These are phyloP conservation scores for Diutina rugosa DNA, from an alignment of 1,139 yeast genomes.

Conservation along the genomic window DNA sequence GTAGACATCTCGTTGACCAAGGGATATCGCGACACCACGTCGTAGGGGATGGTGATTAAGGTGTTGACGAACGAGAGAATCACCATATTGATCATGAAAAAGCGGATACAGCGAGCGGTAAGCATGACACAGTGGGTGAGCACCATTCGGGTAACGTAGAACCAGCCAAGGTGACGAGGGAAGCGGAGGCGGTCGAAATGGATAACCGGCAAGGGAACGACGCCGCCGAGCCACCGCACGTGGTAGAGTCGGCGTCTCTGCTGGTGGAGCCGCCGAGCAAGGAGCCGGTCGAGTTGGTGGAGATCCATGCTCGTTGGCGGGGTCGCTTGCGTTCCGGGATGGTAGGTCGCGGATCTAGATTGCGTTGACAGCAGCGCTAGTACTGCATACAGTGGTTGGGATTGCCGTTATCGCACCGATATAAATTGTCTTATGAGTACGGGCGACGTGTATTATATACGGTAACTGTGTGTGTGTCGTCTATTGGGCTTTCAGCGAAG, in stretches of 20 bases:
- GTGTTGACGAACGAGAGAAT: slow-evolving; percentile 10
- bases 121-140: background rate
- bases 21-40: background rate
- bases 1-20: background rate
- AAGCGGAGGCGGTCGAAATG: slow-evolving; percentile 15
- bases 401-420: too few relatives aligned
- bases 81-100: slow-evolving; percentile 7
- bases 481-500: too few relatives aligned
- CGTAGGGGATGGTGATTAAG: slow-evolving; percentile 11
- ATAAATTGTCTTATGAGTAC: too few relatives aligned
- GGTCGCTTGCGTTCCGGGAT: background rate
- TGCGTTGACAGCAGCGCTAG: background rate
- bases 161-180: slow-evolving; percentile 6
- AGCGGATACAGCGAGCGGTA: slow-evolving; percentile 2
- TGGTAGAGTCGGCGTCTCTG: background rate
- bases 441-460: too few relatives aligned
- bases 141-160: background rate
- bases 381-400: too few relatives aligned
- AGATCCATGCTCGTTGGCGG: background rate
- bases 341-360: background rate
- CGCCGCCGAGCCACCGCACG: slow-evolving; percentile 10
- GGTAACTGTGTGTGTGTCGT: too few relatives aligned
- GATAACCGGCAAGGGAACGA: slow-evolving; percentile 18
- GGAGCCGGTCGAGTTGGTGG: background rate
- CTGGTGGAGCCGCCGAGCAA: background rate